A percentile compares a stretch with the other conserved stretches of the same genome.
phyloP scores from a whole-genome alignment of 2,329 filamentous ascomycete species.

The Didymella pinodella region DNA sequence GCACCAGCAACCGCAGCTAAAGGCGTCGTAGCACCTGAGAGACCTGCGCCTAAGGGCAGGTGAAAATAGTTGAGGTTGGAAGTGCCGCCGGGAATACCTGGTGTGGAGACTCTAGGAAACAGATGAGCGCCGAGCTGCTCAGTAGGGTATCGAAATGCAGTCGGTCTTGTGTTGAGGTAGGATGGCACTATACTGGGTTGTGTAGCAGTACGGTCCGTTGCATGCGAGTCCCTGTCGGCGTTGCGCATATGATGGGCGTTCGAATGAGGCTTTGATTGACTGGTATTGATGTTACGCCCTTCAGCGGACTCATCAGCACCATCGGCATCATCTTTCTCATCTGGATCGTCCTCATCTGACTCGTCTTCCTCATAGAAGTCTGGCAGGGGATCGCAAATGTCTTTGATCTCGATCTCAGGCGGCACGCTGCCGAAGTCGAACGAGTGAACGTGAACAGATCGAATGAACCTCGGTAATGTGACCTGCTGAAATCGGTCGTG shows the following conservation, averaged over 20 bases:
- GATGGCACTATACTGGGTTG: constrained; percentile 35
- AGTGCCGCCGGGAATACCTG: constrained; percentile 71
- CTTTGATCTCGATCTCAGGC: constrained; percentile 90
- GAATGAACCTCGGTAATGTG: constrained; percentile 91
- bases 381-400: constrained; percentile 92
- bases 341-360: constrained; percentile 71
- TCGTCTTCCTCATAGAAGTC: constrained; percentile 95
- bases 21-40: constrained; percentile 80
- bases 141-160: constrained; percentile 42
- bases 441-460: constrained; percentile 90
- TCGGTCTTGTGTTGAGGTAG: constrained; percentile 38
- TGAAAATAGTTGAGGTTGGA: constrained; percentile 85
- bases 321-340: constrained; percentile 60
- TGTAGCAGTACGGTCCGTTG: constrained; percentile 26
- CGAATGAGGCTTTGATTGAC: constrained; percentile 44
- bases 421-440: constrained; percentile 89
- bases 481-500: constrained; percentile 96
- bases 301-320: constrained; percentile 31
- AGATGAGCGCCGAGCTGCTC: constrained; percentile 42
- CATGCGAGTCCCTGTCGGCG: constrained; percentile 29
- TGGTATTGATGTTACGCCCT: constrained; percentile 34
- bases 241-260: constrained; percentile 42
- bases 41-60: constrained; percentile 73
- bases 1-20: constrained; percentile 80
- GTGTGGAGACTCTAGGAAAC: constrained; percentile 59